Percentiles rank a stretch among this genome's conserved stretches.
These are phyloP conservation scores for Fusarium devonianum DNA, from an alignment of 2,329 filamentous ascomycete genomes.

Conservation along the genomic window DNA sequence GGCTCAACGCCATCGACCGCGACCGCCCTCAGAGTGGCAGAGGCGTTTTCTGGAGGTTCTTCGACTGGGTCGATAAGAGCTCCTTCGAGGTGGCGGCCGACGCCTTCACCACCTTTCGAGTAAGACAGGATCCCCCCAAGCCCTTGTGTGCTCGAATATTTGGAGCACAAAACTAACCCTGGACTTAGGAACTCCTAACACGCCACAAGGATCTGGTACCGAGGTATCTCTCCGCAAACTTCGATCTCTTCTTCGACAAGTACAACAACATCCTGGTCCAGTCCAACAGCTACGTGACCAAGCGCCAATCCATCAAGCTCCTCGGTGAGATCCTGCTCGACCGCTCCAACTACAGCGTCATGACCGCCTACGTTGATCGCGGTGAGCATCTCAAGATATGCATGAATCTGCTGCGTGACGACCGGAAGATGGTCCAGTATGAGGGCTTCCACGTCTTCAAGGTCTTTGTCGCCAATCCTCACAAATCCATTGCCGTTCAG, in stretches of 20 bases:
- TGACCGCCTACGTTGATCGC: slow-evolving; percentile 95
- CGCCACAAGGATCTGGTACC: slow-evolving; percentile 93
- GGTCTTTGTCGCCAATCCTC: slow-evolving; percentile 97
- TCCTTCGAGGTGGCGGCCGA: slow-evolving; percentile 97
- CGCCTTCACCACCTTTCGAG: slow-evolving; percentile 95
- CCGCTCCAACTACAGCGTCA: slow-evolving; percentile 95
- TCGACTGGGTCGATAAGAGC: slow-evolving; percentile 95
- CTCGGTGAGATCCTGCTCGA: slow-evolving; percentile 94
- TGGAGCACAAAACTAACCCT: slow-evolving; percentile 15
- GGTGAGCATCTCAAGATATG: slow-evolving; percentile 97
- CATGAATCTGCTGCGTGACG: slow-evolving; percentile 96
- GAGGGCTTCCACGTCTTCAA: slow-evolving; percentile 99
- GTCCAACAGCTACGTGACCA: slow-evolving; percentile 96
- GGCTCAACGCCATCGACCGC: slow-evolving; percentile 78
- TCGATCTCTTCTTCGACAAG: slow-evolving; percentile 88
- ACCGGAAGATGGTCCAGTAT: slow-evolving; percentile 99
- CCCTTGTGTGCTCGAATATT: no score
- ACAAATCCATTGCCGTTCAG: slow-evolving; percentile 96
- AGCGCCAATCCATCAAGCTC: slow-evolving; percentile 96
- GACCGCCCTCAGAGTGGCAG: slow-evolving; percentile 77
- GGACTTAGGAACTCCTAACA: slow-evolving; percentile 81
- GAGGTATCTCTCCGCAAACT: slow-evolving; percentile 86
- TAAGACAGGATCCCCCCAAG: slow-evolving; percentile 52
- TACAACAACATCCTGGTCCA: slow-evolving; percentile 90
- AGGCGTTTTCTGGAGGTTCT: slow-evolving; percentile 96